A percentile compares a stretch with the other conserved stretches of the same genome.
Evolutionary conservation across 352 stramenopile species (phyloP).

Genomic region (Pythium oligandrum): DNA sequence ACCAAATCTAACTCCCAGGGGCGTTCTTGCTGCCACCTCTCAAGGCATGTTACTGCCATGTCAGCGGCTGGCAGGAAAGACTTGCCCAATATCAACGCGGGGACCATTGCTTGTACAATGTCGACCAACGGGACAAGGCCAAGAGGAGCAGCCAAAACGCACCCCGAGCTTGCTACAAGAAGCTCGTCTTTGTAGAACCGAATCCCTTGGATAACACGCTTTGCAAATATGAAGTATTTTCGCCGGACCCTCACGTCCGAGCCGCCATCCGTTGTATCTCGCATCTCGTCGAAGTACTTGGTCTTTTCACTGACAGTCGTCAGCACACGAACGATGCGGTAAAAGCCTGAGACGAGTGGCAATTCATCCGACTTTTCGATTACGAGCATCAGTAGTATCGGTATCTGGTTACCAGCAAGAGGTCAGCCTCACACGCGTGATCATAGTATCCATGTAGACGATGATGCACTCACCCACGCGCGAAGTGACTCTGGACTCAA

Average conservation of each 20-base stretch:
- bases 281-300: slow-evolving; percentile 4
- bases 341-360: slow-evolving; percentile 28
- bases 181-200: slow-evolving; percentile 78
- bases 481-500: slow-evolving; percentile 7
- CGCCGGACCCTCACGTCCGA: too few species aligned
- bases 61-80: slow-evolving; percentile 60
- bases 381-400: slow-evolving; percentile 14
- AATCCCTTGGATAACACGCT: slow-evolving; percentile 23
- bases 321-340: slow-evolving; percentile 19
- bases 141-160: slow-evolving; percentile 51
- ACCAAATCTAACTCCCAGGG: slow-evolving; percentile 23
- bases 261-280: too few species aligned
- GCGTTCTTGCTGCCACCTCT: slow-evolving; percentile 42
- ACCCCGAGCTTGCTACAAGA: slow-evolving; percentile 50
- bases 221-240: too few species aligned
- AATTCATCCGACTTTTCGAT: slow-evolving; percentile 16
- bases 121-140: slow-evolving; percentile 26
- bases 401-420: slow-evolving; percentile 5
- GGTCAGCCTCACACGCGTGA: too few species aligned
- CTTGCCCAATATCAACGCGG: slow-evolving; percentile 52
- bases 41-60: slow-evolving; percentile 45
- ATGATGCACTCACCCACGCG: slow-evolving; percentile 1
- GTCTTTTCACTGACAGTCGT: slow-evolving; percentile 1
- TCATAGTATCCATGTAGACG: too few species aligned
- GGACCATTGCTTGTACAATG: slow-evolving; percentile 31